Base-by-base conservation (phyloP, 1,284 basidiomycete genomes). In the Cutaneotrichosporon sp. region DNA sequence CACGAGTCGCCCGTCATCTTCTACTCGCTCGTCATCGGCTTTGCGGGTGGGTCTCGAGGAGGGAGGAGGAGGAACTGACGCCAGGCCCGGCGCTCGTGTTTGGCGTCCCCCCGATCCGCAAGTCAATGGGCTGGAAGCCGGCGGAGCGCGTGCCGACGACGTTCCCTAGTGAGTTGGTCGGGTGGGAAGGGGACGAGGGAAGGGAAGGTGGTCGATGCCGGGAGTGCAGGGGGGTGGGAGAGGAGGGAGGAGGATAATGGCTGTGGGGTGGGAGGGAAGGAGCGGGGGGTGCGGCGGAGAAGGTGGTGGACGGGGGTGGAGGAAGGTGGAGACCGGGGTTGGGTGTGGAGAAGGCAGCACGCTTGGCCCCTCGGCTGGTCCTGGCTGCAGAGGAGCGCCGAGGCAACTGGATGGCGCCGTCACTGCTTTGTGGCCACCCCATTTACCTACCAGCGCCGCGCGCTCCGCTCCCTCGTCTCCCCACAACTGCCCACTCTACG, bases 1-100 rank as follows among this genome's bases (percentile, higher is more conserved):
- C 95, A 97, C 82, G 93, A 97, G 81, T 87, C 87, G 70, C 93
- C 94, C 36, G 90, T 92, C 73, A 86, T 97, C 78, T 95, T 95
- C 83, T 97, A 88, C 82, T 91, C 92, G 8, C 83, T 89, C 75
- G 79, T 87, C 55, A 80, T 97, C 63, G 94, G 93, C 50, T 73
- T 81, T 43, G 22, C 71, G 60, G 76, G 76, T 78, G 56, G 24
- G 75, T 69, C 34, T 42, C 18, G 38, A n/a, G 38, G 18, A 7
- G 18, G 38, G 9, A 8, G 25, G 27, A 11, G 22, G 24, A 7
- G 5, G 13, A 14, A 38, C 66, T 57, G 33, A 65, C 45, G 14
- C 14, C 58, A 78, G 93, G 93, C 3, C 94, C 94, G 14, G 78
- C 89, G 25, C 81, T 91, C 75, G 89, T 89, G 54, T 69, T 91